Percentiles rank a stretch among this genome's conserved stretches.
phyloP scores from a whole-genome alignment of 1,139 yeast genomes.

The Sugiyamaella japonica region DNA sequence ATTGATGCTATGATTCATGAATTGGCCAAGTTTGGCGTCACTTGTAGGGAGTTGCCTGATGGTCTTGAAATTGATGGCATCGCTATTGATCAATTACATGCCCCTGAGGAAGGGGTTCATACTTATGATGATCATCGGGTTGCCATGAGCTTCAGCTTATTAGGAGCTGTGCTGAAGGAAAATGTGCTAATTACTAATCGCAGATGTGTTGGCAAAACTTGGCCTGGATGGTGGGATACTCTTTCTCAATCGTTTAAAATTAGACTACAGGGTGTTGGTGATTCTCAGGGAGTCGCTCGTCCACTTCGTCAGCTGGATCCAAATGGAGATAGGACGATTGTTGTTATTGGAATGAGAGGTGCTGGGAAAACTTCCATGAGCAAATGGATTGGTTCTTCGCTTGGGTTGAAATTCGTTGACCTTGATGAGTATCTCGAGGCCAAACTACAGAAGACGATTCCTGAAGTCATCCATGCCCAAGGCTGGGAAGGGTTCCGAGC shows the following conservation, averaged over 20 bases:
- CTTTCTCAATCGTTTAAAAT: conserved; percentile 69
- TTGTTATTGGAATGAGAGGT: conserved; percentile 97
- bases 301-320: conserved; percentile 19
- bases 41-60: conserved; percentile 80
- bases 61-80: conserved; percentile 84
- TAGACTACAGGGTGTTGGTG: conserved; percentile 56
- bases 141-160: conserved; percentile 93
- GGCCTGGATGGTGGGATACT: conserved; percentile 99
- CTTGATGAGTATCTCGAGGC: conserved; percentile 72
- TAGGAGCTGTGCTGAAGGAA: conserved; percentile 59
- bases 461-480: conserved; percentile 60
- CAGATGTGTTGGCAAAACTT: conserved; percentile 91
- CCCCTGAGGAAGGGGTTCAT: conserved; percentile 55
- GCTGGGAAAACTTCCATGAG: conserved; percentile 93
- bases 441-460: conserved; percentile 56
- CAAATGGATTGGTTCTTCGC: conserved; percentile 68
- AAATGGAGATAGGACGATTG: conserved; percentile 58
- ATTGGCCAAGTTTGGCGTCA: conserved; percentile 86
- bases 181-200: conserved; percentile 77
- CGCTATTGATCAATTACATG: conserved; percentile 44
- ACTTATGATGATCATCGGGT: conserved; percentile 97
- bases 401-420: conserved; percentile 76
- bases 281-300: not conserved
- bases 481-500: conserved; percentile 90
- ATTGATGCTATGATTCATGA: conserved; percentile 92